Base-by-base conservation (phyloP, 352 stramenopile genomes). In the Hyaloperonospora arabidopsidis region DNA sequence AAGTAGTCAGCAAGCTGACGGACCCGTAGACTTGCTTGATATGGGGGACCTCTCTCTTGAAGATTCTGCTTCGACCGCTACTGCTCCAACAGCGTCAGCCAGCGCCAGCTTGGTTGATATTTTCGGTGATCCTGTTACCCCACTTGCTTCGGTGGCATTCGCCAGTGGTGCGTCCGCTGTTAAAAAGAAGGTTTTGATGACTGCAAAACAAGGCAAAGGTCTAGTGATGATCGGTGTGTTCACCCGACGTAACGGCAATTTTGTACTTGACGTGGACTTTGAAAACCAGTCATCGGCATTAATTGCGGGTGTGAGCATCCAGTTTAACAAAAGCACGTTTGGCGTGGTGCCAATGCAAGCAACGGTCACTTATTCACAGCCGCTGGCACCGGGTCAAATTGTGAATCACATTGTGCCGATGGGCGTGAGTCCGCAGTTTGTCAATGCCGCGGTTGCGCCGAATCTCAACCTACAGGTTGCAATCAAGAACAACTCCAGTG, bases 251-350 rank as follows among this genome's bases (percentile, higher is more conserved):
- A 76, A 63, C 41, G 68, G 68, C 44, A 74, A 67, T 23, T 93
- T 93, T 36, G 63, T 86, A 47, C 53, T 93, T 38, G 83, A 93
- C 19, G 65, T 89, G 15, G 76, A 90, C 48, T 81, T 76, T 39
- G 76, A 97, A 64, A 97, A 97, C 68, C 89, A 93, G 58, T 87
- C 84, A 18, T 63, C 87, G 21, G 71, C 95, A 21, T 79, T 90
- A 53, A 88, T 98, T 54, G 54, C 65, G 1, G 76, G 80, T 10
- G 70, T 99, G 25, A 95, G 94, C 29, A 94, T 99, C 53, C 95
- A 99, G 68, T 76, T 98, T 29, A 99, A 99, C 80, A 98, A 98
- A 78, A 98, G 95, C 65, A 95, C 92, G 25, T 98, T 98, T 68
- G 94, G 95, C 34, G 79, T 99, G 13, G 88, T 91, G 44, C 95